These are phyloP conservation scores for Colletotrichum brevisporum DNA, from an alignment of 2,329 filamentous ascomycete species.

Conservation along the genomic window DNA sequence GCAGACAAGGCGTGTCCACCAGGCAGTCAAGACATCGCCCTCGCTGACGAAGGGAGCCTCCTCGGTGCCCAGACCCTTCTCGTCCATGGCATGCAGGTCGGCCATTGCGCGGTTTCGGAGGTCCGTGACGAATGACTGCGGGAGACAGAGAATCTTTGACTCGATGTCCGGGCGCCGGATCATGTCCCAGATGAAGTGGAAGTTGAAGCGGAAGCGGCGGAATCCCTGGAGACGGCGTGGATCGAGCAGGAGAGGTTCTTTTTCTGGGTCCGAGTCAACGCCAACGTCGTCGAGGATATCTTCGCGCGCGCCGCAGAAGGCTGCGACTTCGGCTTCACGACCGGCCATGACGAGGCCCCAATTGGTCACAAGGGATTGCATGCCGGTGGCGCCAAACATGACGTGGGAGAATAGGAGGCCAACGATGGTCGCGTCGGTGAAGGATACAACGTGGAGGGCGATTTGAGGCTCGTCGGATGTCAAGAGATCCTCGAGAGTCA, in stretches of 20 bases:
- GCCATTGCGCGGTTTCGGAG: constrained; percentile 50
- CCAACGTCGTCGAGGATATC: constrained; percentile 52
- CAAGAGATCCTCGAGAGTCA: constrained; percentile 56
- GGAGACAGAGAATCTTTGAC: constrained; percentile 56
- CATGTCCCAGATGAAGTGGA: constrained; percentile 52
- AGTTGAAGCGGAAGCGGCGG: constrained; percentile 49
- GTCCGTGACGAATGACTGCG: constrained; percentile 46
- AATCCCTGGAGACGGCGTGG: constrained; percentile 46
- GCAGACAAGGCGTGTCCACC: constrained; percentile 49
- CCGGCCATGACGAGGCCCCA: constrained; percentile 63
- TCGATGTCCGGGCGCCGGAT: constrained; percentile 50
- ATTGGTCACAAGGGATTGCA: constrained; percentile 55
- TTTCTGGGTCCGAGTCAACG: constrained; percentile 39
- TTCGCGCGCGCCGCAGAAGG: constrained; percentile 50
- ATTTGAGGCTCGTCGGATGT: constrained; percentile 60
- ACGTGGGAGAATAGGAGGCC: constrained; percentile 62
- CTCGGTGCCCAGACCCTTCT: constrained; percentile 33
- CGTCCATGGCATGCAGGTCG: constrained; percentile 45
- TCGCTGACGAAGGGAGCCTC: constrained; percentile 58
- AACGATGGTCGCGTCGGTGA: constrained; percentile 65
- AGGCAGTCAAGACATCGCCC: constrained; percentile 61
- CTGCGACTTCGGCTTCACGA: constrained; percentile 55
- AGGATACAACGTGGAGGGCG: constrained; percentile 62
- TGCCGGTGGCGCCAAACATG: constrained; percentile 62
- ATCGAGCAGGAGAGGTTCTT: constrained; percentile 47